Conservation (phyloP, 2,329 filamentous ascomycete species). For the Exophiala sp. region DNA sequence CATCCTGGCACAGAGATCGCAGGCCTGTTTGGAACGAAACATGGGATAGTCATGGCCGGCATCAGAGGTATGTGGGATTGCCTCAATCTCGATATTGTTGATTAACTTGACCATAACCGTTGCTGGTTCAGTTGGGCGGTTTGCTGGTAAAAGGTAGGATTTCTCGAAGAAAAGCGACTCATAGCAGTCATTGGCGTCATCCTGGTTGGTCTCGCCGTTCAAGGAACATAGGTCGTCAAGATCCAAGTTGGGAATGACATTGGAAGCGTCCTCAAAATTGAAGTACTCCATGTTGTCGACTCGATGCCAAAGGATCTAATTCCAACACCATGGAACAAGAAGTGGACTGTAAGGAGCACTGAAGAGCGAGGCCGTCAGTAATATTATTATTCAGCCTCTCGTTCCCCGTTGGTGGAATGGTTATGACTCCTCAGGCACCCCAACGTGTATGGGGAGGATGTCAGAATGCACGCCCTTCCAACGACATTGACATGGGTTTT, state of each 20-base stretch:
- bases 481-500: constrained; percentile 19
- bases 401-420: constrained; percentile 10
- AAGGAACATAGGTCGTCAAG: constrained; percentile 41
- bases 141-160: constrained; percentile 39
- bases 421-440: constrained; percentile 20
- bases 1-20: constrained; percentile 45
- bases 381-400: constrained; percentile 18
- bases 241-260: constrained; percentile 33
- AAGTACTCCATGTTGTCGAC: constrained; percentile 44
- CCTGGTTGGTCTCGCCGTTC: constrained; percentile 37
- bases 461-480: constrained; percentile 23
- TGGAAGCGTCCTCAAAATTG: constrained; percentile 46
- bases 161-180: constrained; percentile 43
- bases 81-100: constrained; percentile 30
- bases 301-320: background rate
- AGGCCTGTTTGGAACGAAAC: constrained; percentile 43
- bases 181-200: constrained; percentile 36
- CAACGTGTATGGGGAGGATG: background rate
- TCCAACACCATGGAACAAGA: constrained; percentile 1
- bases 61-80: constrained; percentile 25
- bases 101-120: constrained; percentile 27
- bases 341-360: background rate
- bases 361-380: background rate
- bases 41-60: constrained; percentile 39
- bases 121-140: constrained; percentile 27